Conservation (phyloP, 306 rosid genomes). For the Ammopiptanthus mongolicus region DNA sequence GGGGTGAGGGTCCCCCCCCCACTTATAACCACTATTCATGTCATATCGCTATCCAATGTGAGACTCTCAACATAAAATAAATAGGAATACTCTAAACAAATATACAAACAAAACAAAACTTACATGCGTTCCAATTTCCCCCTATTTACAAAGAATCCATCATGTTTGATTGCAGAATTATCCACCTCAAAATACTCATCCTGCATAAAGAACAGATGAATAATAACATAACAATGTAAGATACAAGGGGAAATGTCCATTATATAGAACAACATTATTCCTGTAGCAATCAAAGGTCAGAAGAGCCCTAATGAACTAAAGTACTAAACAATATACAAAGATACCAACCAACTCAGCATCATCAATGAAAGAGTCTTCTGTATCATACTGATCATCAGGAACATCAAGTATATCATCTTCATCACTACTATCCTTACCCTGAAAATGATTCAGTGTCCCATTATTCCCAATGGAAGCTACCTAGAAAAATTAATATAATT, state of each 20-base stretch:
- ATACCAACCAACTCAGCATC: constrained; percentile 92
- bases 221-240: constrained; percentile 6
- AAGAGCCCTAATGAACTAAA: constrained; percentile 17
- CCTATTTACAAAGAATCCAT: constrained; percentile 93
- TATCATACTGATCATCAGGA: constrained; percentile 97
- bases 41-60: too few species aligned
- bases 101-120: constrained; percentile 35
- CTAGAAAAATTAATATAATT: not conserved
- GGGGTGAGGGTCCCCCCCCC: too few species aligned
- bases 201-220: constrained; percentile 46
- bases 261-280: not conserved
- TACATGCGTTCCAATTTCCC: constrained; percentile 88
- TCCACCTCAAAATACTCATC: constrained; percentile 98
- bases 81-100: not conserved
- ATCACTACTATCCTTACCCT: constrained; percentile 97
- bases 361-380: constrained; percentile 96
- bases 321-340: not conserved
- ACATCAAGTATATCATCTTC: constrained; percentile 74
- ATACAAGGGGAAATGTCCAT: not conserved
- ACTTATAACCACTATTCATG: too few species aligned
- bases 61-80: too few species aligned
- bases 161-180: constrained; percentile 85
- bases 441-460: constrained; percentile 19
- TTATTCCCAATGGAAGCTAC: constrained; percentile 9
- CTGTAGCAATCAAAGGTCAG: constrained; percentile 19